Evolutionary conservation across 805 yeast species (phyloP).

Genomic region (Candida ficus): DNA sequence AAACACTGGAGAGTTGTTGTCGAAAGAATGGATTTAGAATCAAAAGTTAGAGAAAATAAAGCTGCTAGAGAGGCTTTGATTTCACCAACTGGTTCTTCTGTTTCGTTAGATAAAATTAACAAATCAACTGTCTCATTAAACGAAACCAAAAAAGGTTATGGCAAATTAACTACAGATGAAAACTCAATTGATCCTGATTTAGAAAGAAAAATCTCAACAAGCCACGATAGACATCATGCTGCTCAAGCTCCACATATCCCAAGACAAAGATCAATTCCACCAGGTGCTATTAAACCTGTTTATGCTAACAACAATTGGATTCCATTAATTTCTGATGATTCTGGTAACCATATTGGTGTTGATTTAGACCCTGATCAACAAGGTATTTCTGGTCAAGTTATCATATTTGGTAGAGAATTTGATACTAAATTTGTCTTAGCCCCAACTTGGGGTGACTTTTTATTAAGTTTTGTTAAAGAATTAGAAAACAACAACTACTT

Average conservation of each 20-base stretch:
- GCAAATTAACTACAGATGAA: constrained; percentile 16
- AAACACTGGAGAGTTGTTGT: constrained; percentile 80
- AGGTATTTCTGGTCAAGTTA: constrained; percentile 88
- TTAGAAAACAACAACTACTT: constrained; percentile 79
- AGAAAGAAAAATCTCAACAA: constrained; percentile 17
- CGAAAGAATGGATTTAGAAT: constrained; percentile 30
- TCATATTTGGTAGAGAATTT: constrained; percentile 88
- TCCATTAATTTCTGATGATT: constrained; percentile 81
- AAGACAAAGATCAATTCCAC: constrained; percentile 69
- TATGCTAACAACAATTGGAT: constrained; percentile 94
- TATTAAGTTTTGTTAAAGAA: constrained; percentile 79
- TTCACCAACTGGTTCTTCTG: constrained; percentile 24
- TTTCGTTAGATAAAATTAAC: constrained; percentile 15
- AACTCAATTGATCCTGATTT: constrained; percentile 14
- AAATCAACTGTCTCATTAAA: constrained; percentile 21
- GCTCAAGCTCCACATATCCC: constrained; percentile 30
- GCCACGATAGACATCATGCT: background rate
- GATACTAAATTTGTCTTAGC: constrained; percentile 88
- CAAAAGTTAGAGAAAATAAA: constrained; percentile 20
- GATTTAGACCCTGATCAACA: constrained; percentile 78
- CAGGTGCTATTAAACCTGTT: constrained; percentile 60
- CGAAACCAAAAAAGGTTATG: constrained; percentile 27
- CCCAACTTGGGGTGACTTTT: constrained; percentile 83
- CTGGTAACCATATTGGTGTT: constrained; percentile 88
- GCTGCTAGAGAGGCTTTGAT: constrained; percentile 19